Percentiles rank a stretch among this genome's conserved stretches.
Conservation (phyloP, 1,139 yeast species). For the Saccharomyces hybrid region DNA sequence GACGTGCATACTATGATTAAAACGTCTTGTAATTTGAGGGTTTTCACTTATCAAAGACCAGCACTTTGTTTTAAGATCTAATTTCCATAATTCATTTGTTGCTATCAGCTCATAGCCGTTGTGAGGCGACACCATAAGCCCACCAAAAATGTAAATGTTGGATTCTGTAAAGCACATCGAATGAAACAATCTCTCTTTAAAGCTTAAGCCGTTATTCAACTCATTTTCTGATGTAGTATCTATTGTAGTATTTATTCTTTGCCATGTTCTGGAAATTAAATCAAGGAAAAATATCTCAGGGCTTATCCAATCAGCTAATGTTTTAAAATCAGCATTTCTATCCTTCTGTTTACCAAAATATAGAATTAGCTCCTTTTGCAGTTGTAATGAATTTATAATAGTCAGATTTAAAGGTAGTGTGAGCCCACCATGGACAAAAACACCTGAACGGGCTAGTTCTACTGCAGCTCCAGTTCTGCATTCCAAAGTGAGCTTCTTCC, state of each 20-base stretch:
- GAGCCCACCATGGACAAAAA: slow-evolving; percentile 64
- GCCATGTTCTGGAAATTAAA: slow-evolving; percentile 53
- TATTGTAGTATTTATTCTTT: slow-evolving; percentile 30
- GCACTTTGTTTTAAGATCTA: slow-evolving; percentile 42
- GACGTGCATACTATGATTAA: slow-evolving; percentile 46
- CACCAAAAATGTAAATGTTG: slow-evolving; percentile 56
- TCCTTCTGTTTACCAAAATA: slow-evolving; percentile 22
- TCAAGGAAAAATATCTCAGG: slow-evolving; percentile 51
- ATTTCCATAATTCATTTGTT: slow-evolving; percentile 60
- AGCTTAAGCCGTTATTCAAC: slow-evolving; percentile 28
- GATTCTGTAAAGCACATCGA: slow-evolving; percentile 45
- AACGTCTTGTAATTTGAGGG: slow-evolving; percentile 37
- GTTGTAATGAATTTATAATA: slow-evolving; percentile 32
- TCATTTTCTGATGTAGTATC: slow-evolving; percentile 12
- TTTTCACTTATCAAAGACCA: slow-evolving; percentile 50
- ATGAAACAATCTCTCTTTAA: slow-evolving; percentile 54
- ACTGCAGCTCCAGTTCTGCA: slow-evolving; percentile 64
- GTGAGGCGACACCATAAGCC: slow-evolving; percentile 36
- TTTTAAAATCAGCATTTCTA: slow-evolving; percentile 16
- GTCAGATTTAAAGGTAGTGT: slow-evolving; percentile 47
- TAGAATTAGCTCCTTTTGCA: slow-evolving; percentile 25
- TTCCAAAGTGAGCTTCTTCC: slow-evolving; percentile 35
- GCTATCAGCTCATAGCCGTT: slow-evolving; percentile 38
- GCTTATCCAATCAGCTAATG: slow-evolving; percentile 41
- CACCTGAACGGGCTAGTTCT: slow-evolving; percentile 48